Conservation (phyloP, 352 stramenopile genomes). For the Pythium monospermum region DNA sequence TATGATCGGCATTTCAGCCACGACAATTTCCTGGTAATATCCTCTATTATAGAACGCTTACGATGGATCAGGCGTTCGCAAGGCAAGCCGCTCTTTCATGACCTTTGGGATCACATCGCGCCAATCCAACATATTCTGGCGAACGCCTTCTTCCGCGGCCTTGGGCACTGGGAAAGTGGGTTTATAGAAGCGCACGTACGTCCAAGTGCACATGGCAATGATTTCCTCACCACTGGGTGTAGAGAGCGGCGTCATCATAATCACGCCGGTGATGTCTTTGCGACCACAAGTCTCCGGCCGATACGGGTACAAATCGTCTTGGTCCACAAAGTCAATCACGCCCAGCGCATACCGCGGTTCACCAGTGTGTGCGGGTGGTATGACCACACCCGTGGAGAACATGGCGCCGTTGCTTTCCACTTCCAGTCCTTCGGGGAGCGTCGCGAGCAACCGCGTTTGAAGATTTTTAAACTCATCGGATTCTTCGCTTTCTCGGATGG, state of each 20-base stretch:
- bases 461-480: not conserved
- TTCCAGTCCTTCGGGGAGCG: not conserved
- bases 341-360: not conserved
- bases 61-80: not conserved
- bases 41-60: too few relatives aligned
- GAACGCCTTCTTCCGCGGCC: not conserved
- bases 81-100: not conserved
- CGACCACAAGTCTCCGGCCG: not conserved
- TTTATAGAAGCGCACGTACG: not conserved
- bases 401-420: conserved; percentile 5
- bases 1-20: too few relatives aligned
- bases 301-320: conserved; percentile 11
- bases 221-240: not conserved
- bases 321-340: conserved; percentile 12
- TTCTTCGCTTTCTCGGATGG: conserved; percentile 15
- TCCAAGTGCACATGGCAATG: conserved; percentile 3
- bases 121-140: not conserved
- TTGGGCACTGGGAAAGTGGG: not conserved
- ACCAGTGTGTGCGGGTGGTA: too few relatives aligned
- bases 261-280: not conserved
- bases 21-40: too few relatives aligned
- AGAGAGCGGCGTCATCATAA: not conserved
- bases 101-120: not conserved
- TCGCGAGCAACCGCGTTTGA: conserved; percentile 2
- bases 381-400: not conserved